Conservation (phyloP, 23 red algal species). For the Cyanidium caldarium region DNA sequence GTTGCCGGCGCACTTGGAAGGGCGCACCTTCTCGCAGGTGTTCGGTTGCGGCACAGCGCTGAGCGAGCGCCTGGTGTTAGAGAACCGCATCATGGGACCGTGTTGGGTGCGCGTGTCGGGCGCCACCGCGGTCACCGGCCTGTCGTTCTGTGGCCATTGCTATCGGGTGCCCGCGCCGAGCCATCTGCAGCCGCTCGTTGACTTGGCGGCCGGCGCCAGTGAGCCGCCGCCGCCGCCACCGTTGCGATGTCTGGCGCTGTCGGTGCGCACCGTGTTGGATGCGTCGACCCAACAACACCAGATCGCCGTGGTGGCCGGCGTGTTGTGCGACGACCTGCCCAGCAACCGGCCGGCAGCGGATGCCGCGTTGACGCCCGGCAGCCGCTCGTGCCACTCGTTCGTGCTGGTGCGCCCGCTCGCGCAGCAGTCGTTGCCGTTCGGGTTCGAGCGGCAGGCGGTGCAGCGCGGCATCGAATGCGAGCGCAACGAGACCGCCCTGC, state of each 20-base stretch:
- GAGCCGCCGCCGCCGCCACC: background rate
- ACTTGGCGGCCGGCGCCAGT: background rate
- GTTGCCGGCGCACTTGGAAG: slow-evolving; percentile 14
- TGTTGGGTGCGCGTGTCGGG: slow-evolving; percentile 54
- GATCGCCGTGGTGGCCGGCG: slow-evolving; percentile 36
- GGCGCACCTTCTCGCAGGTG: slow-evolving; percentile 55
- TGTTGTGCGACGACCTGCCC: slow-evolving; percentile 32
- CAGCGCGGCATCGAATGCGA: slow-evolving; percentile 29
- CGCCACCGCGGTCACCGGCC: slow-evolving; percentile 25
- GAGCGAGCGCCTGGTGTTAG: slow-evolving; percentile 39
- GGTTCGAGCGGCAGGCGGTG: background rate
- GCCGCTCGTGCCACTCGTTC: slow-evolving; percentile 21
- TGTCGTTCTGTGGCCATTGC: slow-evolving; percentile 7
- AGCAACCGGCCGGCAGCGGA: slow-evolving; percentile 26
- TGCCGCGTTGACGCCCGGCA: slow-evolving; percentile 17
- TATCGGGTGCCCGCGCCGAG: slow-evolving; percentile 9
- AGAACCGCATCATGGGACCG: slow-evolving; percentile 49
- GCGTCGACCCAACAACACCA: slow-evolving; percentile 21
- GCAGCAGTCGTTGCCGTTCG: slow-evolving; percentile 36
- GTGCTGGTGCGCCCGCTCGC: slow-evolving; percentile 37
- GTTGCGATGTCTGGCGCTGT: slow-evolving; percentile 29
- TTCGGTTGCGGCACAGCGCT: slow-evolving; percentile 41
- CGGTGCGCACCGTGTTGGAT: slow-evolving; percentile 37
- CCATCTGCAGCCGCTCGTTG: slow-evolving; percentile 3
- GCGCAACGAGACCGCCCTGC: slow-evolving; percentile 51